Evolutionary conservation across 805 yeast genomes (phyloP), one percentile per base, ranked within the genome.

Genomic region (Jamesozyma spencerorum): DNA sequence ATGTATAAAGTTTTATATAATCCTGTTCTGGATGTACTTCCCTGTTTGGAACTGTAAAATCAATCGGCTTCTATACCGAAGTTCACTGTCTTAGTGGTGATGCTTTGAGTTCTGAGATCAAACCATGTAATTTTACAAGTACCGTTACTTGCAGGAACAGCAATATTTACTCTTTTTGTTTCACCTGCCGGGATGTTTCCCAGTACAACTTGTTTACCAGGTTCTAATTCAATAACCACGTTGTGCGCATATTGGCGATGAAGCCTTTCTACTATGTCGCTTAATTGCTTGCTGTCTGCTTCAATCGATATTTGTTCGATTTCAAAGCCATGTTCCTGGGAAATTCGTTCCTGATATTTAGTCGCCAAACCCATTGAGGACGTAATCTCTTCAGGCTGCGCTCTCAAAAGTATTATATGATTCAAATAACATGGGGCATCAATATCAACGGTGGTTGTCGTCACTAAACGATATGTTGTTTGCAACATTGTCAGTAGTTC

Each of bases 391-490:
- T 27, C 34, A 14, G 18, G 8, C 5, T 20, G 20, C 12, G 31
- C 34, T 18, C 36, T 27, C 4, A 36, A 24, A 10, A 40, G 5
- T 8, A 40, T 18, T 8, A 36, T 18, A 12, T 27, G 32, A 15
- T 40, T 32, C 5, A 11, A 11, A 28, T 31, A 27, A 3, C 4
- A 7, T 14, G 39, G 34, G n/a, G 18, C 15, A 3, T 27, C 28
- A 11, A 19, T 32, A 17, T 33, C 18, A 4, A 13, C 13, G 15
- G 33, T 28, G 5, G 37, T 22, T 8, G 46, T 47, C 34, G 41
- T 36, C 3, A 35, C 45, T 28, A 60, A 43, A 19, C 53, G 51
- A 30, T 43, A 41, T 39, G 57, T 46, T 7, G 62, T 54, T 24
- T 49, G 51, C 26, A 58, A 38, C 40, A 47, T 51, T n/a, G 42